phyloP scores from a whole-genome alignment of 2,329 filamentous ascomycete species.

The Apiospora arundinis region DNA sequence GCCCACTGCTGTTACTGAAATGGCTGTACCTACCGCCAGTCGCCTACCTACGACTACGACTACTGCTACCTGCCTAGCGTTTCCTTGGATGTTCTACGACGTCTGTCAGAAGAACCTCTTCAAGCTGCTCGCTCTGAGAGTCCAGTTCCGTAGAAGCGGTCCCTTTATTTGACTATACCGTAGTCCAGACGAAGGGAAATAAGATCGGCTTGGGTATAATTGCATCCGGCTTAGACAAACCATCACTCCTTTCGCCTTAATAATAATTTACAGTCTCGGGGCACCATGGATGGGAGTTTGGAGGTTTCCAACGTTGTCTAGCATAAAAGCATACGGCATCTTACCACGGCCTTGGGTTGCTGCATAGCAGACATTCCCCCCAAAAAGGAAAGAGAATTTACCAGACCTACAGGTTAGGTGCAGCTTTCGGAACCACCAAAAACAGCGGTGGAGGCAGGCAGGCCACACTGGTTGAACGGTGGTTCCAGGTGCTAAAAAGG shows the following conservation, averaged over 20 bases:
- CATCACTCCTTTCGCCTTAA: not conserved
- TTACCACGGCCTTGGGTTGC: not conserved
- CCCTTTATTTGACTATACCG: not conserved
- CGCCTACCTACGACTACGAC: not conserved
- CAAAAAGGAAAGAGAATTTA: not conserved
- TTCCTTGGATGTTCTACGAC: not conserved
- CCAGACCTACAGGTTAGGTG: not conserved
- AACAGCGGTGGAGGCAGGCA: conserved; percentile 9
- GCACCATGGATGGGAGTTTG: conserved; percentile 4
- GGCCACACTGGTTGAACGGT: not conserved
- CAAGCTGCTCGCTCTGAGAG: not conserved
- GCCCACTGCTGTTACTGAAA: not conserved
- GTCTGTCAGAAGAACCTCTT: not conserved
- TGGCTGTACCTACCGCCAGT: not conserved
- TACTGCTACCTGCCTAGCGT: not conserved
- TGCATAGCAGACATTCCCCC: not conserved
- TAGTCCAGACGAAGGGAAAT: conserved; percentile 9
- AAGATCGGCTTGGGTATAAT: not conserved
- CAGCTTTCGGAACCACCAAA: not conserved
- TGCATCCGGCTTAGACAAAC: not conserved
- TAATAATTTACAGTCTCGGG: conserved; percentile 8
- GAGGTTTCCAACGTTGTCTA: conserved; percentile 11
- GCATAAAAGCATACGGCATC: conserved; percentile 8
- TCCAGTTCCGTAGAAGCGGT: not conserved
- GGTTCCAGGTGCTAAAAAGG: conserved; percentile 1